A percentile compares a stretch with the other conserved stretches of the same genome.
Conservation (phyloP, 768 basidiomycete genomes). For the Saitozyma sp. region DNA sequence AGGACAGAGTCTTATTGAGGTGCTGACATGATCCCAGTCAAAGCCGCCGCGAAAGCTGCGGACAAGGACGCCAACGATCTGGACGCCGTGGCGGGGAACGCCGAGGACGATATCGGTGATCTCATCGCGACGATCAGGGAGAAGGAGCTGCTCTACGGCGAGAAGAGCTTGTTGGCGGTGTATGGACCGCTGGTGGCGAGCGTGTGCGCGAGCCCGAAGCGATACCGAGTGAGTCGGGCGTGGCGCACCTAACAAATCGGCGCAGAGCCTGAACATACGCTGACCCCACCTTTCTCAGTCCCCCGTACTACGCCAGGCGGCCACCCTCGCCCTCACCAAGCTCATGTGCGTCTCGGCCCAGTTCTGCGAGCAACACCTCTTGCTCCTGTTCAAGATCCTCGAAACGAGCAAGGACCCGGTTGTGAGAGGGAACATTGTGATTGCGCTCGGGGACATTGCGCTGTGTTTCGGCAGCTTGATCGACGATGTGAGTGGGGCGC, state of each 20-base stretch:
- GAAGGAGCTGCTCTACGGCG: slow-evolving; percentile 79
- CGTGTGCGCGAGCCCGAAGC: slow-evolving; percentile 84
- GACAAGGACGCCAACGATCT: slow-evolving; percentile 71
- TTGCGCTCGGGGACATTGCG: slow-evolving; percentile 94
- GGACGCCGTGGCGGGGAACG: slow-evolving; percentile 94
- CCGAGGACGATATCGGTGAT: slow-evolving; percentile 97
- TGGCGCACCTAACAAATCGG: neutral
- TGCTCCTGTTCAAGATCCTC: slow-evolving; percentile 86
- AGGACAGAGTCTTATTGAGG: neutral
- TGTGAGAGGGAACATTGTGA: slow-evolving; percentile 93
- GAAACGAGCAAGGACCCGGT: slow-evolving; percentile 86
- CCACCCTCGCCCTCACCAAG: slow-evolving; percentile 87
- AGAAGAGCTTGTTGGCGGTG: slow-evolving; percentile 73
- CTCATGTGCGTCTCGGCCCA: slow-evolving; percentile 92
- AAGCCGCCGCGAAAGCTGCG: slow-evolving; percentile 55
- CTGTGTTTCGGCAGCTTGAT: slow-evolving; percentile 97
- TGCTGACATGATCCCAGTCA: slow-evolving; percentile 55
- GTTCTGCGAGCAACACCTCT: slow-evolving; percentile 88
- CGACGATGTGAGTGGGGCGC: slow-evolving; percentile 76
- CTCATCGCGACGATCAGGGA: slow-evolving; percentile 80
- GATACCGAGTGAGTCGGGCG: slow-evolving; percentile 88
- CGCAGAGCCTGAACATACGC: neutral
- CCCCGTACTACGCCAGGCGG: slow-evolving; percentile 77
- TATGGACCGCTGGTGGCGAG: slow-evolving; percentile 89
- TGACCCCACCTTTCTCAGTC: slow-evolving; percentile 60